Percentiles rank a stretch among this genome's conserved stretches.
phyloP scores from a whole-genome alignment of 345 rosid species.

The Xanthoceras sorbifolium region DNA sequence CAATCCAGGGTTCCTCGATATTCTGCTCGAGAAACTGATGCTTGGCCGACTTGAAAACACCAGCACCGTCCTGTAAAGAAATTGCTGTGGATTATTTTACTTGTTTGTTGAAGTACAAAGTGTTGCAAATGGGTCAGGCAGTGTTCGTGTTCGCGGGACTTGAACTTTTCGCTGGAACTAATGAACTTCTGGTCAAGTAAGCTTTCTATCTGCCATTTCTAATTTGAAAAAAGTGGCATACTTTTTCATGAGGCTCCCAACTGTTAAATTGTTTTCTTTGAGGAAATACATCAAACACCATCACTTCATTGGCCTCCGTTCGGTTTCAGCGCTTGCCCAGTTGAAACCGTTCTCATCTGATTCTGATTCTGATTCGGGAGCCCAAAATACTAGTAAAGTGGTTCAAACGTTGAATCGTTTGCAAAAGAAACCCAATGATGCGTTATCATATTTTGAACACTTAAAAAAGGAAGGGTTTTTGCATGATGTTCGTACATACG shows the following conservation, averaged over 20 bases:
- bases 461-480: constrained; percentile 39
- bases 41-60: too few species aligned
- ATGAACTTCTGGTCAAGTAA: neutral
- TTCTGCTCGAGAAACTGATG: too few species aligned
- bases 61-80: too few species aligned
- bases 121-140: too few species aligned
- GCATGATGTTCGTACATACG: constrained; percentile 48
- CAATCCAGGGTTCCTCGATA: too few species aligned
- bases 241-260: constrained; percentile 33
- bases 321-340: constrained; percentile 29
- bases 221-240: neutral
- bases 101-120: too few species aligned
- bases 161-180: neutral
- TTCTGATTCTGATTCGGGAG: constrained; percentile 26
- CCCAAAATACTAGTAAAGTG: constrained; percentile 21
- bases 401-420: constrained; percentile 35
- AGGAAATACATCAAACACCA: constrained; percentile 19
- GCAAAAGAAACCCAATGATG: constrained; percentile 45
- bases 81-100: too few species aligned
- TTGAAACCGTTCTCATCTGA: constrained; percentile 29
- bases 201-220: neutral
- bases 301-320: constrained; percentile 25
- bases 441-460: constrained; percentile 44
- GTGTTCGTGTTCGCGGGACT: too few species aligned
- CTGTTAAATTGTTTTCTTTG: constrained; percentile 11